phyloP scores from a whole-genome alignment of 2,329 filamentous ascomycete genomes.

The Pseudophaeomoniella oleicola region DNA sequence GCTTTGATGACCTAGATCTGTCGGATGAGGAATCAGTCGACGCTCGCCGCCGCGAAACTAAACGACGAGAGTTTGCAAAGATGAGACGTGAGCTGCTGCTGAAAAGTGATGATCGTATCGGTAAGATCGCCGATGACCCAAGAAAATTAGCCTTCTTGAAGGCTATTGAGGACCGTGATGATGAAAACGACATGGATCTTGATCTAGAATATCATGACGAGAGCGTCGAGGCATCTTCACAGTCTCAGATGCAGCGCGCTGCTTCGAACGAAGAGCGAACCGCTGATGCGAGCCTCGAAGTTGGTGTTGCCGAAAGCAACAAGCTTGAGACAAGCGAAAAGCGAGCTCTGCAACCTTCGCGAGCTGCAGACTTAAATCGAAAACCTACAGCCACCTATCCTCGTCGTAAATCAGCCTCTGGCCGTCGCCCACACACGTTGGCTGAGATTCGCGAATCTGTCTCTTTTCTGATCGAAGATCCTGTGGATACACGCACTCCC shows the following conservation, averaged over 20 bases:
- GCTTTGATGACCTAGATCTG: slow-evolving; percentile 56
- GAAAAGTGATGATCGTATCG: slow-evolving; percentile 61
- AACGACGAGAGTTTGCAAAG: slow-evolving; percentile 75
- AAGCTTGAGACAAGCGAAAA: slow-evolving; percentile 25
- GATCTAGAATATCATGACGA: slow-evolving; percentile 16
- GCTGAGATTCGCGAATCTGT: slow-evolving; percentile 72
- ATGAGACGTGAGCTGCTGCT: slow-evolving; percentile 80
- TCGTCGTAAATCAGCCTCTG: slow-evolving; percentile 43
- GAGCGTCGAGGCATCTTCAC: slow-evolving; percentile 22
- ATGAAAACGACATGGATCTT: slow-evolving; percentile 51
- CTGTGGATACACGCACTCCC: slow-evolving; percentile 37
- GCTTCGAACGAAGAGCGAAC: slow-evolving; percentile 10
- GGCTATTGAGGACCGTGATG: slow-evolving; percentile 72
- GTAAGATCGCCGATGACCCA: slow-evolving; percentile 76
- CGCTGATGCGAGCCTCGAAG: slow-evolving; percentile 22
- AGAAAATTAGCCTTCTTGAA: slow-evolving; percentile 82
- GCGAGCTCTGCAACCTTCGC: slow-evolving; percentile 22
- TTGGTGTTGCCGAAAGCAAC: neutral
- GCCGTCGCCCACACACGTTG: slow-evolving; percentile 57
- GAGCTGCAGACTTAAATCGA: slow-evolving; percentile 32
- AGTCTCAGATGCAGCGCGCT: slow-evolving; percentile 26
- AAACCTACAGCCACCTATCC: slow-evolving; percentile 35
- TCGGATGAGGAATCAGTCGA: slow-evolving; percentile 85
- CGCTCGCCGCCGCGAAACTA: slow-evolving; percentile 62
- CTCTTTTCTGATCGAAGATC: slow-evolving; percentile 65